phyloP scores from a whole-genome alignment of 768 basidiomycete species.

The Chalciporus pseudorubinellus region DNA sequence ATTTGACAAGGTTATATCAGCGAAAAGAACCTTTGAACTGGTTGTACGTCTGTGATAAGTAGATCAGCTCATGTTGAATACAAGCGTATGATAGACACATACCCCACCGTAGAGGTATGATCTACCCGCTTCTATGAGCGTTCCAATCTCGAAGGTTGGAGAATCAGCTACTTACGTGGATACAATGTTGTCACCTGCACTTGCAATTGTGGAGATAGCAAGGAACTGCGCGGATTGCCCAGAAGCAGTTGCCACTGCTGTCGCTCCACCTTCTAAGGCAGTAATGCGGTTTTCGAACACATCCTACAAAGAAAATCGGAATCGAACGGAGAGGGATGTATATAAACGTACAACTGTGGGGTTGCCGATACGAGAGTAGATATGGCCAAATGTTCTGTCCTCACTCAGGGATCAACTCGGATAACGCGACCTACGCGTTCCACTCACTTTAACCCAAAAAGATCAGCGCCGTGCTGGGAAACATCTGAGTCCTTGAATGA shows the following conservation, averaged over 20 bases:
- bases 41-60: conserved; percentile 48
- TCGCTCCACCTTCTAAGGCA: conserved; percentile 60
- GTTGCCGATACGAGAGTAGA: conserved; percentile 55
- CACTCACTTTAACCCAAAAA: conserved; percentile 44
- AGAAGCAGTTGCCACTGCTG: conserved; percentile 54
- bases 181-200: conserved; percentile 63
- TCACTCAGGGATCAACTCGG: not conserved
- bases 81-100: conserved; percentile 16
- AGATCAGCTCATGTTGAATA: not conserved
- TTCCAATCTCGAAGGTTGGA: not conserved
- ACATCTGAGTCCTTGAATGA: conserved; percentile 3
- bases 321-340: not conserved
- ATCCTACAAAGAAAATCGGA: conserved; percentile 36
- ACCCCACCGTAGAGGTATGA: conserved; percentile 62
- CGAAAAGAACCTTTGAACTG: conserved; percentile 53
- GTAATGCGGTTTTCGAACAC: conserved; percentile 67
- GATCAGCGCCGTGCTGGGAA: conserved; percentile 49
- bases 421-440: not conserved
- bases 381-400: conserved; percentile 42
- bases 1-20: not conserved
- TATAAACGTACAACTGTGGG: conserved; percentile 48
- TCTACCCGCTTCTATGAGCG: conserved; percentile 21
- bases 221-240: conserved; percentile 66
- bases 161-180: conserved; percentile 40
- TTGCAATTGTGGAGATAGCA: conserved; percentile 51